phyloP scores from a whole-genome alignment of 495 filamentous ascomycete genomes.

The Pyrenopolyporus hunteri region DNA sequence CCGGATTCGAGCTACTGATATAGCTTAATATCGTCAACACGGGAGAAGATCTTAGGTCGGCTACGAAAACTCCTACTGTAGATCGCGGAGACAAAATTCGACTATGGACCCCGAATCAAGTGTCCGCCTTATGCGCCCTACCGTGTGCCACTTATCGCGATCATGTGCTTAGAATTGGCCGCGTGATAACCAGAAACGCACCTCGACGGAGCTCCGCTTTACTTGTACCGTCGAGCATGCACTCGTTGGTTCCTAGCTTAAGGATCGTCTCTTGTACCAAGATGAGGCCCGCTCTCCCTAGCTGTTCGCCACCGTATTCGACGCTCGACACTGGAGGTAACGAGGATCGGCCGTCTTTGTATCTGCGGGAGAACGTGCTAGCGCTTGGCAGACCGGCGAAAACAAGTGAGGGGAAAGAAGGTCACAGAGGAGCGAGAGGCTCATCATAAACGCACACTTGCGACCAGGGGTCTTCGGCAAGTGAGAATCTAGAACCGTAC shows the following conservation, averaged over 20 bases:
- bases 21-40: slow-evolving; percentile 1
- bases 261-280: slow-evolving; percentile 9
- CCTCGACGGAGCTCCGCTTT: slow-evolving; percentile 11
- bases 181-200: background rate
- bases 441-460: slow-evolving; percentile 21
- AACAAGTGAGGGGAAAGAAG: slow-evolving; percentile 29
- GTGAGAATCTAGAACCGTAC: slow-evolving; percentile 36
- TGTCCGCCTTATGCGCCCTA: slow-evolving; percentile 15
- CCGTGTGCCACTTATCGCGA: slow-evolving; percentile 1
- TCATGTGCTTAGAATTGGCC: slow-evolving; percentile 1
- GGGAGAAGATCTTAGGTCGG: slow-evolving; percentile 9
- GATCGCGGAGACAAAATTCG: slow-evolving; percentile 7
- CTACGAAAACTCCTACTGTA: slow-evolving; percentile 1
- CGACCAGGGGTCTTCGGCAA: slow-evolving; percentile 28
- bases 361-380: slow-evolving; percentile 17
- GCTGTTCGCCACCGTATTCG: slow-evolving; percentile 18
- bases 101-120: slow-evolving; percentile 11
- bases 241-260: background rate
- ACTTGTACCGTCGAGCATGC: slow-evolving; percentile 23
- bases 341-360: slow-evolving; percentile 26
- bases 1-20: slow-evolving; percentile 1
- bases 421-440: slow-evolving; percentile 12
- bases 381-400: slow-evolving; percentile 22
- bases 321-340: slow-evolving; percentile 11
- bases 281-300: slow-evolving; percentile 2